A percentile compares a stretch with the other conserved stretches of the same genome.
Conservation (phyloP, 371 early-diverging fungal species). For the Syncephalastrum contaminatum region DNA sequence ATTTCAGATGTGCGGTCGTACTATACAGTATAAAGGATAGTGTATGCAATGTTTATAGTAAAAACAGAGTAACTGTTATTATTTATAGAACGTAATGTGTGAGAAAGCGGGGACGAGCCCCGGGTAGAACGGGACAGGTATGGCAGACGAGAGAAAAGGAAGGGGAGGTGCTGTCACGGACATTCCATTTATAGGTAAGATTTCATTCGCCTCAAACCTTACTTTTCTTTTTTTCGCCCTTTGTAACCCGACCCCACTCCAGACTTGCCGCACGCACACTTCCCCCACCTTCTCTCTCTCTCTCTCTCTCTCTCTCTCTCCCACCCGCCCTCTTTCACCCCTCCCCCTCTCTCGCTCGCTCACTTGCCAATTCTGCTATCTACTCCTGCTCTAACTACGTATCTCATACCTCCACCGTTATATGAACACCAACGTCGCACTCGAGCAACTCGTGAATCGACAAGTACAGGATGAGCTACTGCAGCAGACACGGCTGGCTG, state of each 20-base stretch:
- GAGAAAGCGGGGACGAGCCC: too few species aligned
- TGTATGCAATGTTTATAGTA: too few species aligned
- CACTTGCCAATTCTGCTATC: neutral
- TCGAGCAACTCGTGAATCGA: constrained; percentile 20
- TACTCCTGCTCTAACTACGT: neutral
- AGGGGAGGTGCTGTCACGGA: too few species aligned
- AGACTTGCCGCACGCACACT: too few species aligned
- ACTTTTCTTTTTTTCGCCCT: neutral
- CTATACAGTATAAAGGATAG: too few species aligned
- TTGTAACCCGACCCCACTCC: constrained; percentile 3
- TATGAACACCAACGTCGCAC: constrained; percentile 9
- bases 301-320: neutral
- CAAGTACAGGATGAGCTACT: constrained; percentile 35
- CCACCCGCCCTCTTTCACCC: neutral
- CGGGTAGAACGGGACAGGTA: too few species aligned
- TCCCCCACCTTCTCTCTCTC: neutral
- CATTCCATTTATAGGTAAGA: too few species aligned
- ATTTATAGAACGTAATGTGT: too few species aligned
- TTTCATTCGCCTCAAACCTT: neutral
- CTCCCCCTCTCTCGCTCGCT: too few species aligned
- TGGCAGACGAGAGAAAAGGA: too few species aligned
- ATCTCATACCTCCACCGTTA: constrained; percentile 6
- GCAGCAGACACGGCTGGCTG: constrained; percentile 30
- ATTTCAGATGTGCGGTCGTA: too few species aligned
- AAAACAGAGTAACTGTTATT: too few species aligned